phyloP scores from a whole-genome alignment of 2,329 filamentous ascomycete genomes.

The Hansfordia pulvinata region DNA sequence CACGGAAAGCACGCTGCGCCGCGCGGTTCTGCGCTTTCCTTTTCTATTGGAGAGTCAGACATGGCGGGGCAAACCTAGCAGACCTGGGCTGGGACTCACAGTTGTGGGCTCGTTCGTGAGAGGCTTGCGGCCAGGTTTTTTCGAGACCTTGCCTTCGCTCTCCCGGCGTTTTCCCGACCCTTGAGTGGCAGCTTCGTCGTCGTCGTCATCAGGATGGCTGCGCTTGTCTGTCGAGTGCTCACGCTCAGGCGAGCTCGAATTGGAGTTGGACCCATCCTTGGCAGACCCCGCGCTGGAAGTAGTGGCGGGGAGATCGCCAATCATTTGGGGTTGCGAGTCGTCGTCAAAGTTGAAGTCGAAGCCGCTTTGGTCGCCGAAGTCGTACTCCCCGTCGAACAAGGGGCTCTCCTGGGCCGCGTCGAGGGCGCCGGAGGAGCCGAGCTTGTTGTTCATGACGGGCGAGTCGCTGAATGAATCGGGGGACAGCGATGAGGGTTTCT shows the following conservation, averaged over 20 bases:
- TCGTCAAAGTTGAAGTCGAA: slow-evolving; percentile 60
- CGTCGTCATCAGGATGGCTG: slow-evolving; percentile 57
- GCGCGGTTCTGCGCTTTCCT: slow-evolving; percentile 93
- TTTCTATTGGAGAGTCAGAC: slow-evolving; percentile 43
- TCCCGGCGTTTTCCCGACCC: slow-evolving; percentile 57
- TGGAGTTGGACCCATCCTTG: slow-evolving; percentile 31
- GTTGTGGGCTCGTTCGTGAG: slow-evolving; percentile 91
- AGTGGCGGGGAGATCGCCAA: slow-evolving; percentile 56
- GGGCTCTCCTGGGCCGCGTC: slow-evolving; percentile 59
- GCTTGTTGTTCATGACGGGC: slow-evolving; percentile 26
- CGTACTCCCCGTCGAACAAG: slow-evolving; percentile 70
- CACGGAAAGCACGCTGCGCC: slow-evolving; percentile 83
- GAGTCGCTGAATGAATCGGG: slow-evolving; percentile 35
- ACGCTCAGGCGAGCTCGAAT: slow-evolving; percentile 48
- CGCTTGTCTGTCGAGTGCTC: slow-evolving; percentile 58
- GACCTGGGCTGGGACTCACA: slow-evolving; percentile 46
- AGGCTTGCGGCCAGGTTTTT: slow-evolving; percentile 94
- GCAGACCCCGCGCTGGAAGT: slow-evolving; percentile 15
- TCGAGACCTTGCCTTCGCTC: slow-evolving; percentile 70
- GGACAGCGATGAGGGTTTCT: slow-evolving; percentile 28
- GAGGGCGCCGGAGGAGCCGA: slow-evolving; percentile 26
- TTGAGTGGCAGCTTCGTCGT: slow-evolving; percentile 41
- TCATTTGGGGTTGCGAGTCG: slow-evolving; percentile 49
- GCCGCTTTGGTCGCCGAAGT: slow-evolving; percentile 58
- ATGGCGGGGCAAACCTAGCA: slow-evolving; percentile 5